Evolutionary conservation across 73 alveolate species (phyloP).

Genomic region (Durusdinium trenchii): DNA sequence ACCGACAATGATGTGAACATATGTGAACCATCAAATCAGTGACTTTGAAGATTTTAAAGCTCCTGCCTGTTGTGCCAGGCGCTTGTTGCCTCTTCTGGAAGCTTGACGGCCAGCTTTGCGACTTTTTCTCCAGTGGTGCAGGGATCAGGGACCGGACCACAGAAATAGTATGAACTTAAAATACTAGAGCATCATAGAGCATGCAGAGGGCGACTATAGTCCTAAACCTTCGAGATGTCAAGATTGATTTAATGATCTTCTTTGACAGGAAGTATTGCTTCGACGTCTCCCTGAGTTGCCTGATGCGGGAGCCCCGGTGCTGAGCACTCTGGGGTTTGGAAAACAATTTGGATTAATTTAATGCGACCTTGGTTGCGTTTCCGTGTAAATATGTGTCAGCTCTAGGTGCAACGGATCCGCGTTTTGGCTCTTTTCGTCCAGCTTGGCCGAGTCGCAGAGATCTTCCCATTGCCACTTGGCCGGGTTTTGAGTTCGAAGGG

Average conservation of each 20-base stretch:
- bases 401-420: slow-evolving; percentile 83
- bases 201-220: too few relatives aligned
- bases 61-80: background rate
- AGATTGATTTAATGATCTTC: background rate
- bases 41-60: background rate
- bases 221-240: too few relatives aligned
- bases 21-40: too few relatives aligned
- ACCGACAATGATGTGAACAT: too few relatives aligned
- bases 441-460: slow-evolving; percentile 62
- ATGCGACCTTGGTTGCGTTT: background rate
- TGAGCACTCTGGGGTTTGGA: too few relatives aligned
- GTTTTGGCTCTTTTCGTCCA: slow-evolving; percentile 76
- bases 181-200: too few relatives aligned
- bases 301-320: slow-evolving; percentile 22
- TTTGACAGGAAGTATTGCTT: slow-evolving; percentile 26
- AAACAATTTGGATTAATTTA: background rate
- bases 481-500: background rate
- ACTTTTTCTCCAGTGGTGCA: background rate
- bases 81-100: background rate
- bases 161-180: too few relatives aligned
- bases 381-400: background rate
- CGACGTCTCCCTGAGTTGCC: slow-evolving; percentile 44
- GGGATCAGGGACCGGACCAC: too few relatives aligned
- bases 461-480: slow-evolving; percentile 24
- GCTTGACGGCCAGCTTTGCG: background rate